These are phyloP conservation scores for Rhizopogon rudus DNA, from an alignment of 768 basidiomycete species.

Conservation along the genomic window DNA sequence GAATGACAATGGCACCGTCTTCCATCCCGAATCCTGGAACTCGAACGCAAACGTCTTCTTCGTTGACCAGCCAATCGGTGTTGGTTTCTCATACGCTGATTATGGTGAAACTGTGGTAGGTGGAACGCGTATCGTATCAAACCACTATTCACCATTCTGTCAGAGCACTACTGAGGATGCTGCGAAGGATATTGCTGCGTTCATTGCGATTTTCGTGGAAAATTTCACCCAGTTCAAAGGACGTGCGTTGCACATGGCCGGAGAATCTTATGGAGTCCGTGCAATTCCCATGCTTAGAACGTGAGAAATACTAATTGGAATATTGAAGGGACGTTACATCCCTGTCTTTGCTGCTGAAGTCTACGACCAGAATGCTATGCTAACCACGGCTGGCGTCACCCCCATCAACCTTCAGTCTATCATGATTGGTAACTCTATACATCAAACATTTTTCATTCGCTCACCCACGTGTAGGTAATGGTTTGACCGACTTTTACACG, in stretches of 20 bases:
- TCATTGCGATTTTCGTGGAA: constrained; percentile 71
- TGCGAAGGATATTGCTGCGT: constrained; percentile 65
- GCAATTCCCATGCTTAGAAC: not conserved
- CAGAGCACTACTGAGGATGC: constrained; percentile 64
- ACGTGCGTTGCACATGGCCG: constrained; percentile 56
- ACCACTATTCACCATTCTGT: not conserved
- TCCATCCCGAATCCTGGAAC: constrained; percentile 64
- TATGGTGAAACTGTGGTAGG: constrained; percentile 35
- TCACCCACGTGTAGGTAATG: constrained; percentile 33
- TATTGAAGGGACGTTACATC: constrained; percentile 42
- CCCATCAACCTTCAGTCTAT: constrained; percentile 46
- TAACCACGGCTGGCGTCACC: constrained; percentile 39
- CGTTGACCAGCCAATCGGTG: constrained; percentile 42
- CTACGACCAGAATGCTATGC: constrained; percentile 41
- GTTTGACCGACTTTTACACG: constrained; percentile 34
- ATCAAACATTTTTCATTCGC: not conserved
- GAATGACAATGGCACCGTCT: constrained; percentile 42
- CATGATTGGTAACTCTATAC: constrained; percentile 37
- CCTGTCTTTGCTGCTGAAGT: constrained; percentile 46
- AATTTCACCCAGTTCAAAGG: constrained; percentile 69
- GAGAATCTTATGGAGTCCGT: constrained; percentile 50
- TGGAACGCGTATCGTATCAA: constrained; percentile 3
- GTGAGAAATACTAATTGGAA: not conserved
- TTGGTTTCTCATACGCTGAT: constrained; percentile 43
- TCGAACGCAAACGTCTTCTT: constrained; percentile 50